A percentile compares a stretch with the other conserved stretches of the same genome.
phyloP scores from a whole-genome alignment of 2,329 filamentous ascomycete genomes.

The Botrytis cinerea region DNA sequence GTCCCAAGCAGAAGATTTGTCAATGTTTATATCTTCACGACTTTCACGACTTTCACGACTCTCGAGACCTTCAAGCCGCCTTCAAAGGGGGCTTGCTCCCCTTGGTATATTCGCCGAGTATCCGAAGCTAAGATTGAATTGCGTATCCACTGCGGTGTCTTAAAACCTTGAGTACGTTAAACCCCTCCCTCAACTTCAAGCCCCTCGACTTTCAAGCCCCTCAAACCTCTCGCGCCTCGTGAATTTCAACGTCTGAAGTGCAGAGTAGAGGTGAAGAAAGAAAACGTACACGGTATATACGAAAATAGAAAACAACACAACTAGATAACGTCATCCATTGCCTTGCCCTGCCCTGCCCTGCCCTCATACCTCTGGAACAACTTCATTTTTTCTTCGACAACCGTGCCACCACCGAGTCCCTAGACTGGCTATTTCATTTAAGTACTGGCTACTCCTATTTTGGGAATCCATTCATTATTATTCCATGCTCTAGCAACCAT shows the following conservation, averaged over 20 bases:
- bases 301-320: neutral
- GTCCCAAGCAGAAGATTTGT: neutral
- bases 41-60: neutral
- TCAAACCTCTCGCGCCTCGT: neutral
- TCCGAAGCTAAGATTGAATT: neutral
- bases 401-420: neutral
- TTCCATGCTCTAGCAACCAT: neutral
- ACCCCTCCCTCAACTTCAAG: neutral
- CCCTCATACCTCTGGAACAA: neutral
- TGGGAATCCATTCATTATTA: neutral
- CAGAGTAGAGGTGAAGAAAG: neutral
- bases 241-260: neutral
- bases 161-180: neutral
- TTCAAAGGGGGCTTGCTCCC: neutral
- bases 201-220: neutral
- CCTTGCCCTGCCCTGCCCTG: neutral
- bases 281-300: neutral
- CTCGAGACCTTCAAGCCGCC: too few species aligned
- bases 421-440: neutral
- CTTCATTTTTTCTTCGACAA: neutral
- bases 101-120: neutral
- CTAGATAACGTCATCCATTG: neutral
- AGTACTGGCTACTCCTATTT: neutral
- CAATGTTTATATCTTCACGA: neutral
- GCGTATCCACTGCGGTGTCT: neutral